Conservation (phyloP, 2,329 filamentous ascomycete species). For the Apiospora aurea region DNA sequence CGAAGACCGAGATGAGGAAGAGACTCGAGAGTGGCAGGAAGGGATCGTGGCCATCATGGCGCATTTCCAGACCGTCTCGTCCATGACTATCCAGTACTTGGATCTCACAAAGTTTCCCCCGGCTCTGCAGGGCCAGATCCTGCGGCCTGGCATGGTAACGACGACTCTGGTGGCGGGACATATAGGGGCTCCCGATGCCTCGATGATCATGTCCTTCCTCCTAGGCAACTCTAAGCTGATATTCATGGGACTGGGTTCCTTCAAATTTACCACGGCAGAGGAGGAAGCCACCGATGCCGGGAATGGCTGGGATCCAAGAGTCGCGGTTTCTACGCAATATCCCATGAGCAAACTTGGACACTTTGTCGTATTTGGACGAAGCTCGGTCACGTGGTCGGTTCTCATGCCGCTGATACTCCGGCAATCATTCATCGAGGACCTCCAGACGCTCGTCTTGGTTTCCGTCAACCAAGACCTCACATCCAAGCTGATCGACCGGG, state of each 20-base stretch:
- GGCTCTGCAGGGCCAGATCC: not conserved
- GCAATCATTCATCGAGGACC: not conserved
- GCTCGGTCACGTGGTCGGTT: not conserved
- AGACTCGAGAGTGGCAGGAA: not conserved
- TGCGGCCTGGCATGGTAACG: not conserved
- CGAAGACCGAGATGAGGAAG: not conserved
- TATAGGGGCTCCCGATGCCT: not conserved
- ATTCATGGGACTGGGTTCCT: not conserved
- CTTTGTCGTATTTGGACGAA: not conserved
- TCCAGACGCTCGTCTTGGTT: not conserved
- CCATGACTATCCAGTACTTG: not conserved
- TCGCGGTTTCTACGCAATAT: not conserved
- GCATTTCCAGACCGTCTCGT: not conserved
- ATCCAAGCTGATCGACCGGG: not conserved
- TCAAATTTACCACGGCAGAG: not conserved
- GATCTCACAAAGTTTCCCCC: not conserved
- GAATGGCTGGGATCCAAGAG: rapidly evolving
- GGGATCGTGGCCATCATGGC: not conserved
- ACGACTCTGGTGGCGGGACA: not conserved
- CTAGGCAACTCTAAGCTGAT: not conserved
- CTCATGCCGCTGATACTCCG: not conserved
- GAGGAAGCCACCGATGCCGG: not conserved
- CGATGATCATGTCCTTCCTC: not conserved
- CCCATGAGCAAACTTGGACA: not conserved
- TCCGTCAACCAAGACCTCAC: not conserved